Conservation (phyloP, 2,329 filamentous ascomycete genomes). For the Sporothrix inflata region DNA sequence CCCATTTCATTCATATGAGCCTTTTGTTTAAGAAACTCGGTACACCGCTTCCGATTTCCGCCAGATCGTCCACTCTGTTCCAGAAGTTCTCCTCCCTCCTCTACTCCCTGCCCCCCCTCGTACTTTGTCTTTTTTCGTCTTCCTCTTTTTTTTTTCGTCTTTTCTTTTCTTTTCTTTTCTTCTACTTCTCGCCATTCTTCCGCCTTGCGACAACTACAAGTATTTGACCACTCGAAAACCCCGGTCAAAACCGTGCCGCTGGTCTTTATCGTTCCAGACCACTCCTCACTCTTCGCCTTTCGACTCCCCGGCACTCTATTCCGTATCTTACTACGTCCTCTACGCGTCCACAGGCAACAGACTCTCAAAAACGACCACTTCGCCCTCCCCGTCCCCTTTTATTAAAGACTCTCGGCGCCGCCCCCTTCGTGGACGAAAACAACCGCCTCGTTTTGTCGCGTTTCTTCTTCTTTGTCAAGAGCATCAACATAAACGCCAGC, state of each 20-base stretch:
- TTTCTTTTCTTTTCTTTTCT: neutral
- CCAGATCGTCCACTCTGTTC: constrained; percentile 18
- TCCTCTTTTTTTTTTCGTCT: neutral
- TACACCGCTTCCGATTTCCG: constrained; percentile 9
- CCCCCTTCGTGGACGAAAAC: neutral
- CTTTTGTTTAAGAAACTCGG: constrained; percentile 9
- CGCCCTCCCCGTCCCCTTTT: neutral
- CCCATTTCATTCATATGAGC: neutral
- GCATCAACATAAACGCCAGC: neutral
- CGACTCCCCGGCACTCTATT: neutral
- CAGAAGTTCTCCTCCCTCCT: neutral
- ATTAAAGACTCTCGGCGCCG: constrained; percentile 10
- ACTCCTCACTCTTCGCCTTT: neutral
- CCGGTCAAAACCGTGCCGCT: neutral
- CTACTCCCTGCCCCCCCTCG: neutral
- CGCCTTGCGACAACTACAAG: neutral
- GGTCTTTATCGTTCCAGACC: constrained; percentile 7
- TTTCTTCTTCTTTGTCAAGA: neutral
- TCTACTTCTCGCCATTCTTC: neutral
- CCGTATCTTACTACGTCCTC: neutral
- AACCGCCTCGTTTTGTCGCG: neutral
- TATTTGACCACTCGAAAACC: constrained; percentile 5
- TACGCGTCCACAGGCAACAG: neutral
- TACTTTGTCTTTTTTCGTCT: neutral
- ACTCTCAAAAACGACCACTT: neutral